Evolutionary conservation across 176 grass and related monocot genomes (phyloP).

Genomic region (Guadua angustifolia): DNA sequence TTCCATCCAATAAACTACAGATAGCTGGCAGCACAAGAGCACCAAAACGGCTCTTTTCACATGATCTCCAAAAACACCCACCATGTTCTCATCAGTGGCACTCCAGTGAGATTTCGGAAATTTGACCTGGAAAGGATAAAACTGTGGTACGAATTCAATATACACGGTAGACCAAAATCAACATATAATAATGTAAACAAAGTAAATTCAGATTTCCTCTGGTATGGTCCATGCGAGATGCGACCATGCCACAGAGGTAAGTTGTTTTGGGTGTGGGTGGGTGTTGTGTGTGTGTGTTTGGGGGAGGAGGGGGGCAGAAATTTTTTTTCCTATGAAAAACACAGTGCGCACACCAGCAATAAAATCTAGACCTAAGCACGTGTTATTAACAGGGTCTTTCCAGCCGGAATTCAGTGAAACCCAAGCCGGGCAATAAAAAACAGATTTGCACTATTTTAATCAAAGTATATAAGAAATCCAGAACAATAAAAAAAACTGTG

Average conservation of each 20-base stretch:
- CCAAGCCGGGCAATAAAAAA: background rate
- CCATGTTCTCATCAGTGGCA: background rate
- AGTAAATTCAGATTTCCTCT: background rate
- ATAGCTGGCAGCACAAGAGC: no score
- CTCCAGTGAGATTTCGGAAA: background rate
- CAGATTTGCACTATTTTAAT: background rate
- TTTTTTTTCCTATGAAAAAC: no score
- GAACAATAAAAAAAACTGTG: background rate
- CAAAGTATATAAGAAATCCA: background rate
- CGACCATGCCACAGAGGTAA: background rate
- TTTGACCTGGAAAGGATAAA: slow-evolving; percentile 22
- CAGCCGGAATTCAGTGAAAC: no score
- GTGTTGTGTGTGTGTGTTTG: no score
- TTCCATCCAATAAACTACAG: no score
- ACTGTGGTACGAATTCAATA: background rate
- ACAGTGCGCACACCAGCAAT: background rate
- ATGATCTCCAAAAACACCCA: no score
- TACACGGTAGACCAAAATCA: background rate
- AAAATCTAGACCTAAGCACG: background rate
- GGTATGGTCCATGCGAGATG: background rate
- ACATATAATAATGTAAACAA: background rate
- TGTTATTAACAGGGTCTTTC: no score
- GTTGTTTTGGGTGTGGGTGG: no score
- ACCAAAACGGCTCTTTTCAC: no score
- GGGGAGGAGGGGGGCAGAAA: no score